phyloP scores from a whole-genome alignment of 2,329 filamentous ascomycete species.

The Colletotrichum destructivum region DNA sequence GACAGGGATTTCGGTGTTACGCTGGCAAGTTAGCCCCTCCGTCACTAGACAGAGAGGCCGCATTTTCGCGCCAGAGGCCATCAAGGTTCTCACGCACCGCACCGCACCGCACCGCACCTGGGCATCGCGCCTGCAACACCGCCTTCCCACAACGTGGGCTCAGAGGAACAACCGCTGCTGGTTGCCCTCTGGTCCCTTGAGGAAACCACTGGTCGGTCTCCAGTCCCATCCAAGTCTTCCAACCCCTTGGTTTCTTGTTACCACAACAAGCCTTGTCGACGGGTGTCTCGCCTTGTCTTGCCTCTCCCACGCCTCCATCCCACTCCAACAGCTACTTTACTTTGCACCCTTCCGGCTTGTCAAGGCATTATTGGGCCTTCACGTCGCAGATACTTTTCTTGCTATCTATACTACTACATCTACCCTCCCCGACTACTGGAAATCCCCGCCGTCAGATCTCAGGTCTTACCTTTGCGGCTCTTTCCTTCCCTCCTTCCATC shows the following conservation, averaged over 20 bases:
- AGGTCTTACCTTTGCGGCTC: slow-evolving; percentile 35
- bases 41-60: slow-evolving; percentile 38
- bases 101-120: slow-evolving; percentile 20
- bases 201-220: slow-evolving; percentile 9
- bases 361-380: slow-evolving; percentile 23
- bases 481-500: slow-evolving; percentile 13
- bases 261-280: slow-evolving; percentile 28
- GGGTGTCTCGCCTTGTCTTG: slow-evolving; percentile 19
- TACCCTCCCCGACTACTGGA: slow-evolving; percentile 20
- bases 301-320: slow-evolving; percentile 12
- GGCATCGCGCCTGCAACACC: slow-evolving; percentile 37
- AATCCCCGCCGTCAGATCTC: slow-evolving; percentile 18
- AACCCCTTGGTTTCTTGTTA: slow-evolving; percentile 1
- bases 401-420: slow-evolving; percentile 22
- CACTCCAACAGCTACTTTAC: slow-evolving; percentile 13
- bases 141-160: slow-evolving; percentile 30
- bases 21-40: slow-evolving; percentile 39
- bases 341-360: slow-evolving; percentile 2
- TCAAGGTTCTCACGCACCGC: slow-evolving; percentile 39
- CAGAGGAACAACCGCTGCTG: slow-evolving; percentile 6
- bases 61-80: slow-evolving; percentile 40
- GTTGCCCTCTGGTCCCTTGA: slow-evolving; percentile 18
- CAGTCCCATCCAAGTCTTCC: slow-evolving; percentile 2
- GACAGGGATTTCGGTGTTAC: slow-evolving; percentile 40
- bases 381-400: not conserved